Conservation (phyloP, 1,284 basidiomycete species). For the Heterobasidion annosum region DNA sequence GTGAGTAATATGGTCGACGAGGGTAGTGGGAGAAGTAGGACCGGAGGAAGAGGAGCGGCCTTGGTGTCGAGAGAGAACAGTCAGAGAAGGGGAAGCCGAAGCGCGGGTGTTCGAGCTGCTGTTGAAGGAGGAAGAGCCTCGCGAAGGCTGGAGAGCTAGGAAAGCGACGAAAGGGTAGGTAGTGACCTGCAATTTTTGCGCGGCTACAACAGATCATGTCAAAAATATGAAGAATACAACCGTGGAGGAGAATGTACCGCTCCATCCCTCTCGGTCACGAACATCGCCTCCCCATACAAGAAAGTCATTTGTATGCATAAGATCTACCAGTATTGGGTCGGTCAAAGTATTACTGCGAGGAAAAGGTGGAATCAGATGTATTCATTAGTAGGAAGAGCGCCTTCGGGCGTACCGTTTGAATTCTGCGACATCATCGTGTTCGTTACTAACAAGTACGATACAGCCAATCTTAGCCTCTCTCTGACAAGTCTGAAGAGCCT, state of each 20-base stretch:
- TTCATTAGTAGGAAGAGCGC: background rate
- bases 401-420: slow-evolving; percentile 66
- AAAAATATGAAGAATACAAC: slow-evolving; percentile 4
- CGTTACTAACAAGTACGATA: slow-evolving; percentile 80
- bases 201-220: slow-evolving; percentile 35
- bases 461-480: slow-evolving; percentile 70
- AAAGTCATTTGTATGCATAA: slow-evolving; percentile 63
- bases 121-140: slow-evolving; percentile 19
- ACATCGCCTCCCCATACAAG: slow-evolving; percentile 85
- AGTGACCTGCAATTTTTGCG: slow-evolving; percentile 80
- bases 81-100: slow-evolving; percentile 42
- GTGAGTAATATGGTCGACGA: slow-evolving; percentile 58
- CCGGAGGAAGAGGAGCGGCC: slow-evolving; percentile 47
- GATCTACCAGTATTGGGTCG: slow-evolving; percentile 58
- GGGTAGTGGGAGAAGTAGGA: slow-evolving; percentile 53
- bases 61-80: slow-evolving; percentile 77
- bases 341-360: slow-evolving; percentile 61
- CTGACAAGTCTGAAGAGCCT: slow-evolving; percentile 64
- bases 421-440: slow-evolving; percentile 82
- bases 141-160: slow-evolving; percentile 74
- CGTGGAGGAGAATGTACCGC: slow-evolving; percentile 40
- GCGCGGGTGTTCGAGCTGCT: slow-evolving; percentile 28
- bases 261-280: slow-evolving; percentile 74
- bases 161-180: slow-evolving; percentile 93
- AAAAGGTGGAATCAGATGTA: background rate